Evolutionary conservation across 257 asterid species (phyloP).

Genomic region (Solanum virginianum): DNA sequence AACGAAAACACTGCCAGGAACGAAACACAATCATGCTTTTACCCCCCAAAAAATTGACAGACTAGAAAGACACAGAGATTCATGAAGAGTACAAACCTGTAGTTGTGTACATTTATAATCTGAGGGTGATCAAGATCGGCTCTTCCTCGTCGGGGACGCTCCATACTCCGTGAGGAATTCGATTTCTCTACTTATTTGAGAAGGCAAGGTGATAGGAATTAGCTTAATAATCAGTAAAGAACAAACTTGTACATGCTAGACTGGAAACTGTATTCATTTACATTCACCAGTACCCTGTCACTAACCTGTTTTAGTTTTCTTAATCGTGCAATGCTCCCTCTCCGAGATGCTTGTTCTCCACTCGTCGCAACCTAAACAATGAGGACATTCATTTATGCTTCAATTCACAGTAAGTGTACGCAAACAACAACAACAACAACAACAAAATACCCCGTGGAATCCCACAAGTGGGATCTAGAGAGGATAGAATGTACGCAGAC

Average conservation of each 20-base stretch:
- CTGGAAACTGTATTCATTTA: background rate
- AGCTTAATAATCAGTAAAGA: background rate
- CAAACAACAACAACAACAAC: too few relatives aligned
- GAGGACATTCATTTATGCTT: conserved; percentile 3
- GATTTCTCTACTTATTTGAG: conserved; percentile 51
- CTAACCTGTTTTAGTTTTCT: conserved; percentile 76
- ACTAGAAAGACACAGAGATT: background rate
- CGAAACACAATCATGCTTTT: background rate
- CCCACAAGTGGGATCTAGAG: too few relatives aligned
- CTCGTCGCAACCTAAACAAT: conserved; percentile 51
- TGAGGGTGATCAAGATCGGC: conserved; percentile 95
- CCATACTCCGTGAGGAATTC: conserved; percentile 24
- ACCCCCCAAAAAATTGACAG: background rate
- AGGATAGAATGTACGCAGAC: too few relatives aligned
- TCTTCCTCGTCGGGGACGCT: conserved; percentile 58
- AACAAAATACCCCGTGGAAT: too few relatives aligned
- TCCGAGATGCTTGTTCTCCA: conserved; percentile 85
- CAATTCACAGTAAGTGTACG: background rate
- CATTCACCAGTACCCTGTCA: background rate
- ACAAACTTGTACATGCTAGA: background rate
- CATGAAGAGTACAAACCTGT: conserved; percentile 21
- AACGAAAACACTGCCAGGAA: conserved; percentile 50
- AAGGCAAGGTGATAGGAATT: background rate
- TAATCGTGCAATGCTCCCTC: conserved; percentile 63
- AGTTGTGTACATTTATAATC: conserved; percentile 75